A percentile compares a stretch with the other conserved stretches of the same genome.
Evolutionary conservation across 345 rosid genomes (phyloP).

Genomic region (Mercurialis annua): DNA sequence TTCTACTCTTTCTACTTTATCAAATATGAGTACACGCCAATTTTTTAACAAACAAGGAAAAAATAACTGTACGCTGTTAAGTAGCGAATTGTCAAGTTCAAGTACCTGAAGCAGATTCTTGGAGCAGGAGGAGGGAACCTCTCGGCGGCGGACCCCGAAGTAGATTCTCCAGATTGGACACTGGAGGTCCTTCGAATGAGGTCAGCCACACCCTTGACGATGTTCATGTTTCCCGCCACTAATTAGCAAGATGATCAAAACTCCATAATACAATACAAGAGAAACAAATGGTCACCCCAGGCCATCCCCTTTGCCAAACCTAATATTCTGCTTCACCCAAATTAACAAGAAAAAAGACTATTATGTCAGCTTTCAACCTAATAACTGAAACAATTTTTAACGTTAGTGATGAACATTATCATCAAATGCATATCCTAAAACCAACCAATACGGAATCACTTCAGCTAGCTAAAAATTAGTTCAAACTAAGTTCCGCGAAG

Average conservation of each 20-base stretch:
- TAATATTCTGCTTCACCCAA: slow-evolving; percentile 16
- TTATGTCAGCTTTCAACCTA: slow-evolving; percentile 17
- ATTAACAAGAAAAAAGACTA: slow-evolving; percentile 6
- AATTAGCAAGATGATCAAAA: slow-evolving; percentile 14
- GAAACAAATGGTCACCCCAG: slow-evolving; percentile 17
- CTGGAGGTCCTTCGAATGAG: slow-evolving; percentile 63
- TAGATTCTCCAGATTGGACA: slow-evolving; percentile 42
- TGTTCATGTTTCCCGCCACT: slow-evolving; percentile 48
- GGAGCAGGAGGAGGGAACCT: slow-evolving; percentile 55
- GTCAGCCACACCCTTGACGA: slow-evolving; percentile 76
- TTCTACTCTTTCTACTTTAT: background rate
- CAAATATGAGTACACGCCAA: background rate
- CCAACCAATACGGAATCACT: background rate
- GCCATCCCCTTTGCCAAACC: slow-evolving; percentile 19
- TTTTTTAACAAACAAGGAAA: background rate
- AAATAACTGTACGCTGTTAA: background rate
- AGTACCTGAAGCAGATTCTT: slow-evolving; percentile 54
- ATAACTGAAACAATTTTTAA: too few species aligned
- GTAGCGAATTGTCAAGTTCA: background rate
- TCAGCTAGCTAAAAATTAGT: background rate
- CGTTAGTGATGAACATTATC: too few species aligned
- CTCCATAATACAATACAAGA: slow-evolving; percentile 15
- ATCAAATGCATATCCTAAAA: too few species aligned
- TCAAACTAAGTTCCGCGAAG: too few species aligned
- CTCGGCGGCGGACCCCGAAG: slow-evolving; percentile 35